Conservation (phyloP, 164 flowering plant genomes). For the Magnolia officinalis region DNA sequence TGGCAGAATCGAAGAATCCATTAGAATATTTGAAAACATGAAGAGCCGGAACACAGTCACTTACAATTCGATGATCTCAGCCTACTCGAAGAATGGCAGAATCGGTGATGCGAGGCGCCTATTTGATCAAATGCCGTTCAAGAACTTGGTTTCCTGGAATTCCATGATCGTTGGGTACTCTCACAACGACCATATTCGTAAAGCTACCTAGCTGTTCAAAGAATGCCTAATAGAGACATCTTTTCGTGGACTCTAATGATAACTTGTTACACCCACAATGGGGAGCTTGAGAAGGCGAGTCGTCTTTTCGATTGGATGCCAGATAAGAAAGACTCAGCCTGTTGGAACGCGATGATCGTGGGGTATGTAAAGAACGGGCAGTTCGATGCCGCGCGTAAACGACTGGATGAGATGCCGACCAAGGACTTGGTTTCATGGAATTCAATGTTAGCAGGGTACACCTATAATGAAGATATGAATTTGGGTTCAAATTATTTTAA, state of each 20-base stretch:
- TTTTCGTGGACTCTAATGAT: constrained; percentile 21
- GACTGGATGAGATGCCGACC: constrained; percentile 16
- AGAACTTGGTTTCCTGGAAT: constrained; percentile 20
- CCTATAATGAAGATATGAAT: constrained; percentile 14
- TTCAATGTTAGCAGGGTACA: constrained; percentile 16
- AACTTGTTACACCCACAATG: constrained; percentile 14
- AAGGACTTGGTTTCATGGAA: constrained; percentile 15
- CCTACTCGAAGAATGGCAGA: neutral
- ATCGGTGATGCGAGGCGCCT: neutral
- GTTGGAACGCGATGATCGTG: constrained; percentile 17
- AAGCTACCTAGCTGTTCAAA: constrained; percentile 14
- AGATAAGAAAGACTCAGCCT: constrained; percentile 13
- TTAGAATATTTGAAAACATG: constrained; percentile 14
- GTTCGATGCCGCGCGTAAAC: constrained; percentile 5
- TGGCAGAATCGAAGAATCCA: constrained; percentile 35
- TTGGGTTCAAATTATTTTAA: constrained; percentile 12
- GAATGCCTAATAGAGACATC: constrained; percentile 11
- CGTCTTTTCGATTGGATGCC: constrained; percentile 13
- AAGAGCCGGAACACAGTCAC: constrained; percentile 12
- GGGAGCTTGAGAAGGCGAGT: constrained; percentile 17
- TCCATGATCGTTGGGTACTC: constrained; percentile 16
- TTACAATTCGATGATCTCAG: constrained; percentile 1
- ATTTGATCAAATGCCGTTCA: constrained; percentile 7
- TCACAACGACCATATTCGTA: constrained; percentile 10
- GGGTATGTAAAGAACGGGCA: constrained; percentile 14